Base-by-base conservation (phyloP, 1,139 yeast species). In the Zygosaccharomyces sapae region DNA sequence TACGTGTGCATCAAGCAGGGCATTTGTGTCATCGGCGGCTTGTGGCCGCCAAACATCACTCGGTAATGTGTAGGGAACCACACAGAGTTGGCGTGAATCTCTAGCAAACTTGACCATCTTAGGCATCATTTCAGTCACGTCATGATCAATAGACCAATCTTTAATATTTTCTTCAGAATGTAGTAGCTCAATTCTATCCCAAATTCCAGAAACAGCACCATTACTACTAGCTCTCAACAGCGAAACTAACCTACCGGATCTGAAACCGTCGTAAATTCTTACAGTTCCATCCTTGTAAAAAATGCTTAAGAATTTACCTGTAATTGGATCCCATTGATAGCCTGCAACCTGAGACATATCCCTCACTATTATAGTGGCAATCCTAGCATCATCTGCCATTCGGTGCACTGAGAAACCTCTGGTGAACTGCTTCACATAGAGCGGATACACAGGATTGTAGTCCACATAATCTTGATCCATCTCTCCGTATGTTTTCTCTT, bases 171-270 rank as follows among this genome's bases (percentile, higher is more conserved):
- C 41, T 6, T 36, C 19, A 27, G 22, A 12, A 20, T 25, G 41
- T 5, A 30, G 30, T 5, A 38, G 10, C 12, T 42, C 39, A 3
- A 55, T 45, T 37, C 59, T 48, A 41, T 54, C 58, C 63, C 63
- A 59, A 8, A 46, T 10, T 6, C 50, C 55, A 12, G 45, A 43
- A 29, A 51, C 56, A 4, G 51, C 43, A 12, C 36, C 35, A 19
- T 18, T 38, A 3, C 18, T 34, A 9, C 50, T 33, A 5, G 54
- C 43, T 40, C 63, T 46, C 7, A 58, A 35, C 36, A 58, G 48
- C 3, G 61, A 52, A 2, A 59, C 47, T 16, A 61, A 38, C 41
- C 57, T 59, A n/a, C 65, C 66, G n/a, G 52, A 55, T 18, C 52
- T 49, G 13, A 56, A 48, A n/a, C 49, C 48, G 45, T 63, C 63